A percentile compares a stretch with the other conserved stretches of the same genome.
Conservation (phyloP, 345 rosid species). For the Capsella bursapastoris region DNA sequence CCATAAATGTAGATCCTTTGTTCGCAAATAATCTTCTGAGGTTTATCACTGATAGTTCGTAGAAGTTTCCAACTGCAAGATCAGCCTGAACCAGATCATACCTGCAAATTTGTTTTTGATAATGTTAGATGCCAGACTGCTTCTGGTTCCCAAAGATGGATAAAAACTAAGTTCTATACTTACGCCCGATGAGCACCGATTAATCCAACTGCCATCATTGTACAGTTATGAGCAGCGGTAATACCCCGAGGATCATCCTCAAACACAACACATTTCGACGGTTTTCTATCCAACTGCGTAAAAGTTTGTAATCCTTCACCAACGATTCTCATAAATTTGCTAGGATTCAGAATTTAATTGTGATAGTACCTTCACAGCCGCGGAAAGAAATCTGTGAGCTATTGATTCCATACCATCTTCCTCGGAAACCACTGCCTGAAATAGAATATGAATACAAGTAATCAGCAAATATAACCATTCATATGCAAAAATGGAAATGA, state of each 20-base stretch:
- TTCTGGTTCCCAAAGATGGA: background rate
- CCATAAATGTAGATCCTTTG: constrained; percentile 93
- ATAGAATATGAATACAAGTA: constrained; percentile 19
- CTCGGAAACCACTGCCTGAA: constrained; percentile 84
- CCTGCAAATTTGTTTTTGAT: constrained; percentile 53
- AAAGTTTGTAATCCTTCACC: background rate
- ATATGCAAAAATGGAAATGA: background rate
- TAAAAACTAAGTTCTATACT: constrained; percentile 31
- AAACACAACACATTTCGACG: constrained; percentile 90
- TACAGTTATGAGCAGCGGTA: constrained; percentile 95
- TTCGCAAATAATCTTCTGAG: constrained; percentile 86
- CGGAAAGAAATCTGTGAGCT: constrained; percentile 92
- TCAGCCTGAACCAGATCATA: constrained; percentile 95
- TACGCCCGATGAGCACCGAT: constrained; percentile 94
- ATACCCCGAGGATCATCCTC: constrained; percentile 94
- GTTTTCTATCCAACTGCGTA: constrained; percentile 90
- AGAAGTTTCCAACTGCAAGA: constrained; percentile 77
- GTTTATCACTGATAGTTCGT: constrained; percentile 91
- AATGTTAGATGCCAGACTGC: constrained; percentile 10
- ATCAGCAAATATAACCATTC: constrained; percentile 5
- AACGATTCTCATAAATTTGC: constrained; percentile 1
- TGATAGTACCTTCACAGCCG: constrained; percentile 79
- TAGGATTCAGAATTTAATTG: constrained; percentile 9
- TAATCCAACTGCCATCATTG: constrained; percentile 94
- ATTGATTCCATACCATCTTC: constrained; percentile 99